These are phyloP conservation scores for Dissophora globulifera DNA, from an alignment of 192 early-diverging fungal species.

Conservation along the genomic window DNA sequence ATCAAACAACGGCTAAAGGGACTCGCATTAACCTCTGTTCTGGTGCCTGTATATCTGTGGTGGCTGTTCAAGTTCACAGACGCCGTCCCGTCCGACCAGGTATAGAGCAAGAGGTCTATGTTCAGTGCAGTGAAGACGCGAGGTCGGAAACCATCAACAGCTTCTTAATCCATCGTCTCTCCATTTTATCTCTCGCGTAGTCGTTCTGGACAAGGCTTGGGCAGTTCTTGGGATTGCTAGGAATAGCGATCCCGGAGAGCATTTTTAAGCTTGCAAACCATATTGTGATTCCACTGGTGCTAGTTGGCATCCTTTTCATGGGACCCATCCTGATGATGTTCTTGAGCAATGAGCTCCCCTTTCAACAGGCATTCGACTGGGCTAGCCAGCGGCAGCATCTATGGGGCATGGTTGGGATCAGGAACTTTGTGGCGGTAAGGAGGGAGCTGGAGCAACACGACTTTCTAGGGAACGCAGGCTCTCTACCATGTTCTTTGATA, in stretches of 20 bases:
- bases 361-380: conserved; percentile 53
- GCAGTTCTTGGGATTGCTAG: conserved; percentile 23
- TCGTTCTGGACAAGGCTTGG: conserved; percentile 22
- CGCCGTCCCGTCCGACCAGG: conserved; percentile 22
- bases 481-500: too few species aligned
- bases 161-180: too few species aligned
- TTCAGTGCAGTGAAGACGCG: too few species aligned
- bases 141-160: neutral
- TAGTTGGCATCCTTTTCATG: conserved; percentile 65
- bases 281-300: conserved; percentile 49
- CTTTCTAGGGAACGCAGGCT: too few species aligned
- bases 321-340: conserved; percentile 66
- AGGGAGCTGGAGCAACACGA: too few species aligned
- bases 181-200: conserved; percentile 7
- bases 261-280: conserved; percentile 36
- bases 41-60: conserved; percentile 53
- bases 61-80: conserved; percentile 27
- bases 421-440: conserved; percentile 26
- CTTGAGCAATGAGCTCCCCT: conserved; percentile 57
- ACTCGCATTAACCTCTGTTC: conserved; percentile 54
- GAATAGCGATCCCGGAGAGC: conserved; percentile 41
- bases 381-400: conserved; percentile 13
- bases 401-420: conserved; percentile 13
- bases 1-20: conserved; percentile 65
- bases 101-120: neutral